Conservation (phyloP, 768 basidiomycete genomes). For the Mycena floridula region DNA sequence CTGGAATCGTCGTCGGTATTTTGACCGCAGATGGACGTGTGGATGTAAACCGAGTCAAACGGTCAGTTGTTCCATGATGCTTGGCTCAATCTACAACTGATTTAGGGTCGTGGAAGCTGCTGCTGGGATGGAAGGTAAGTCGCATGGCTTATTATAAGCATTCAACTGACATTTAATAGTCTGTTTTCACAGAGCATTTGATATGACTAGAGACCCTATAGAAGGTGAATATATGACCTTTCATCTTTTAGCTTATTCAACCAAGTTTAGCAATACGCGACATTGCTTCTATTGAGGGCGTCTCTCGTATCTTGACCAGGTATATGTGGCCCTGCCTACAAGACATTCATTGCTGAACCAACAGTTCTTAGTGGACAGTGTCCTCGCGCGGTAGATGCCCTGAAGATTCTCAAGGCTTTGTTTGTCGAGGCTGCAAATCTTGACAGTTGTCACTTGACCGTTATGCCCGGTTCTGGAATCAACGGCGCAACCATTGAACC, state of each 20-base stretch:
- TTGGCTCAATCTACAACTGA: not conserved
- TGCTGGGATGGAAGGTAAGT: constrained; percentile 13
- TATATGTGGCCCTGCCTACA: constrained; percentile 16
- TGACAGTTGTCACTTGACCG: constrained; percentile 26
- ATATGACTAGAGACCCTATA: constrained; percentile 54
- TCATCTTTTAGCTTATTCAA: too few relatives aligned
- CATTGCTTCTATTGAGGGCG: constrained; percentile 50
- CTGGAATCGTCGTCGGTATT: constrained; percentile 64
- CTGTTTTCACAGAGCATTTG: constrained; percentile 77
- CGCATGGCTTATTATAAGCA: not conserved
- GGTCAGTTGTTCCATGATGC: constrained; percentile 29
- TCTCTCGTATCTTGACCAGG: constrained; percentile 81
- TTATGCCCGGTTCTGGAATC: constrained; percentile 77
- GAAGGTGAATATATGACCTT: constrained; percentile 39
- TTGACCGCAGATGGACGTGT: constrained; percentile 51
- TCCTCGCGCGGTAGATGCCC: not conserved
- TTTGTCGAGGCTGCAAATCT: too few relatives aligned
- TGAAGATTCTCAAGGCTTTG: not conserved
- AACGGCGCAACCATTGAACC: constrained; percentile 46
- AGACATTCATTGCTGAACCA: not conserved
- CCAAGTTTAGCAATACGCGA: constrained; percentile 34
- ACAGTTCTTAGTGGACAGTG: constrained; percentile 40
- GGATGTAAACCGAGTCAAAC: constrained; percentile 52
- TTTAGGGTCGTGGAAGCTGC: constrained; percentile 15
- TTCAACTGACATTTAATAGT: constrained; percentile 30